Conservation (phyloP, 148 eudicot genomes). For the Selenicereus undatus region DNA sequence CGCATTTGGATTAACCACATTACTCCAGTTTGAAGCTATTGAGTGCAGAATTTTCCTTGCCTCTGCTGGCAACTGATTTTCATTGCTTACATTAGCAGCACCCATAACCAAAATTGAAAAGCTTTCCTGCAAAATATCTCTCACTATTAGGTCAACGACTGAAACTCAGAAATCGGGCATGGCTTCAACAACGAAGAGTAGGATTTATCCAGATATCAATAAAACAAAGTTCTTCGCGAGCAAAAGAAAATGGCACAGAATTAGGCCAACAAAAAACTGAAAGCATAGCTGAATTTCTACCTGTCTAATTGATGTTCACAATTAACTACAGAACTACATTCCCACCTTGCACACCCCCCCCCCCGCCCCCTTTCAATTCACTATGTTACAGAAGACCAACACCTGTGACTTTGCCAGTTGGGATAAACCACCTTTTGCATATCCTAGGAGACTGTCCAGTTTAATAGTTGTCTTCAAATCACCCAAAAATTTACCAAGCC, state of each 20-base stretch:
- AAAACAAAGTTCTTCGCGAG: not conserved
- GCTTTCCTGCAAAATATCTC: conserved; percentile 14
- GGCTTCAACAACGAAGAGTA: not conserved
- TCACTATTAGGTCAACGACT: conserved; percentile 7
- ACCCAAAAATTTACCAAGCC: not conserved
- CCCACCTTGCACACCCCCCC: not conserved
- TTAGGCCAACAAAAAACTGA: not conserved
- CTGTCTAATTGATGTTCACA: not conserved
- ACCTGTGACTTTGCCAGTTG: not conserved
- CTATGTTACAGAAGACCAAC: not conserved
- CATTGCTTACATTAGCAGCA: conserved; percentile 27
- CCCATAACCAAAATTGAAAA: conserved; percentile 31
- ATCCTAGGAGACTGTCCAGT: not conserved
- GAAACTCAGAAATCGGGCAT: not conserved
- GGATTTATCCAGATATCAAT: not conserved
- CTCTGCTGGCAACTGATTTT: conserved; percentile 51
- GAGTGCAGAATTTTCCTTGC: conserved; percentile 51
- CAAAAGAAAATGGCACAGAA: not conserved
- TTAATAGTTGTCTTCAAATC: not conserved
- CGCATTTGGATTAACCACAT: conserved; percentile 43
- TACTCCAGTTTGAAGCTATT: conserved; percentile 65
- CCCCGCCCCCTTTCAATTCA: not conserved
- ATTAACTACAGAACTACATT: not conserved
- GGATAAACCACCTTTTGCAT: not conserved
- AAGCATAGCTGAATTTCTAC: not conserved